Conservation (phyloP, 2,329 filamentous ascomycete species). For the Cercospora nicotianae region DNA sequence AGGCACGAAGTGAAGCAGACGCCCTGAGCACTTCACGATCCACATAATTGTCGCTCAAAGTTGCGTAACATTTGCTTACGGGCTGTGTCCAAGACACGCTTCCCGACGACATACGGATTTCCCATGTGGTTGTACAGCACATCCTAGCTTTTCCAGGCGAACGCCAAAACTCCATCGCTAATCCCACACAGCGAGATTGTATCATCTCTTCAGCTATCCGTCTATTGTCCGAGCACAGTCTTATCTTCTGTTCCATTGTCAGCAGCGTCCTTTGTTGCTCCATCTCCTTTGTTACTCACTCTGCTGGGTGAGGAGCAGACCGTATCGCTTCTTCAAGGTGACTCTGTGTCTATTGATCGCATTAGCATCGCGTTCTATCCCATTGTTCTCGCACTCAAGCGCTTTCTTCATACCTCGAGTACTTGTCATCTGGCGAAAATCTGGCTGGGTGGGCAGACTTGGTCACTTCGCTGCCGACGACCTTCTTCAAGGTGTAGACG, state of each 20-base stretch:
- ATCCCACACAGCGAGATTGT: conserved; percentile 15
- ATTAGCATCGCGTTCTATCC: background rate
- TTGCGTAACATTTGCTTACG: background rate
- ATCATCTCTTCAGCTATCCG: background rate
- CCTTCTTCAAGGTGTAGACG: conserved; percentile 93
- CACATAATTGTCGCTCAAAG: background rate
- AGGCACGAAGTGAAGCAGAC: background rate
- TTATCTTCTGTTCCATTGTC: conserved; percentile 42
- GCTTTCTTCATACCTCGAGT: conserved; percentile 62
- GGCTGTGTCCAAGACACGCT: background rate
- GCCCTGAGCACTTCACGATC: background rate
- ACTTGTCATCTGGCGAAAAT: conserved; percentile 98
- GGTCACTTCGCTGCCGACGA: conserved; percentile 76
- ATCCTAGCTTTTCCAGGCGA: background rate
- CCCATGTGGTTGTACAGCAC: background rate
- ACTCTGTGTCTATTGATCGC: conserved; percentile 70
- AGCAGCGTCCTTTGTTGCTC: background rate
- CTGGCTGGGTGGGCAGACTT: conserved; percentile 94
- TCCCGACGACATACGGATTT: background rate
- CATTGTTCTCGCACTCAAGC: background rate
- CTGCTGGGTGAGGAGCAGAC: conserved; percentile 78
- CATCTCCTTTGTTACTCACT: conserved; percentile 26
- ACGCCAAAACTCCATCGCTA: conserved; percentile 33
- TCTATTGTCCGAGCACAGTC: conserved; percentile 47
- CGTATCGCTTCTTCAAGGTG: conserved; percentile 90